These are phyloP conservation scores for Exutisphaerella laricina DNA, from an alignment of 2,329 filamentous ascomycete genomes.

Conservation along the genomic window DNA sequence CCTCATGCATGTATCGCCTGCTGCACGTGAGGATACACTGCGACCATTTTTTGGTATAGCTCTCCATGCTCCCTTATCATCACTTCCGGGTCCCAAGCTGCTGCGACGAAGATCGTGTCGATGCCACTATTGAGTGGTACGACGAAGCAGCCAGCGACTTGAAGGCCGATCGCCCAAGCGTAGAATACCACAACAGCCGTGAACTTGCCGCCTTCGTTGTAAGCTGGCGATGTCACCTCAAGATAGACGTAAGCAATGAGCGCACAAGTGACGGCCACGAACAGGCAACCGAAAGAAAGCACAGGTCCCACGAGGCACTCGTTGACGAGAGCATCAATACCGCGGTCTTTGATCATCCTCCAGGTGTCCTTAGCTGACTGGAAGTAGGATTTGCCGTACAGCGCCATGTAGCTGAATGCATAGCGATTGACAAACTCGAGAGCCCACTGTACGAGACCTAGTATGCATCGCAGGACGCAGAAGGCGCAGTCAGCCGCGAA, in stretches of 20 bases:
- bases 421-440: slow-evolving; percentile 71
- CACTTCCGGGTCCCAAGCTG: slow-evolving; percentile 62
- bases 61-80: slow-evolving; percentile 76
- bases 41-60: slow-evolving; percentile 71
- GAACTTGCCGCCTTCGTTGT: slow-evolving; percentile 63
- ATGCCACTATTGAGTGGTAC: slow-evolving; percentile 84
- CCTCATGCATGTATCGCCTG: slow-evolving; percentile 53
- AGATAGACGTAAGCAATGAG: slow-evolving; percentile 85
- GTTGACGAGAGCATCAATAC: slow-evolving; percentile 83
- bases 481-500: slow-evolving; percentile 61
- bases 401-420: slow-evolving; percentile 68
- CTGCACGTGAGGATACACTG: slow-evolving; percentile 71
- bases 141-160: slow-evolving; percentile 84
- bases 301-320: slow-evolving; percentile 66
- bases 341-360: slow-evolving; percentile 58
- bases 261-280: slow-evolving; percentile 76
- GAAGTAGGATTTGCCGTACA: slow-evolving; percentile 87
- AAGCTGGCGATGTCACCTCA: slow-evolving; percentile 69
- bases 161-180: slow-evolving; percentile 81
- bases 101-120: slow-evolving; percentile 84
- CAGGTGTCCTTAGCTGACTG: slow-evolving; percentile 83
- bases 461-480: slow-evolving; percentile 70
- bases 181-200: slow-evolving; percentile 78
- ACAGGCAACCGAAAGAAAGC: slow-evolving; percentile 58
- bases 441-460: slow-evolving; percentile 75